These are phyloP conservation scores for Triangularia verruculosa DNA, from an alignment of 2,329 filamentous ascomycete genomes.

Conservation along the genomic window DNA sequence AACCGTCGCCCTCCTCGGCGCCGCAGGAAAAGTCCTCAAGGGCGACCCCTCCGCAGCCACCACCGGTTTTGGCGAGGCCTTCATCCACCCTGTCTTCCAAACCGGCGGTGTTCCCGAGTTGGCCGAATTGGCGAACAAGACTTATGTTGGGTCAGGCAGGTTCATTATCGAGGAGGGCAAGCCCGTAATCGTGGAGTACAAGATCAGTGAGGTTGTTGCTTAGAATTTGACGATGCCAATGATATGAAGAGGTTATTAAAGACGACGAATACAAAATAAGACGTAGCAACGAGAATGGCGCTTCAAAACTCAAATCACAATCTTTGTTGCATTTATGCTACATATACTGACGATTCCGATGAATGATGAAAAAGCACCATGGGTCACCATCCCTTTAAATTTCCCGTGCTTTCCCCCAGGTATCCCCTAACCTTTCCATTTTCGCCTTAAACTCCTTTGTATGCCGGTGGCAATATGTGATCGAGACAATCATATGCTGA, in stretches of 20 bases:
- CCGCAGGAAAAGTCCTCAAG: slow-evolving; percentile 34
- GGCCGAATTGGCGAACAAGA: slow-evolving; percentile 37
- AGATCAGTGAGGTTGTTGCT: slow-evolving; percentile 40
- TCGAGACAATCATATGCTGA: not conserved
- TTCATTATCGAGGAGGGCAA: slow-evolving; percentile 42
- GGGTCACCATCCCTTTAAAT: not conserved
- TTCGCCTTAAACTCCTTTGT: not conserved
- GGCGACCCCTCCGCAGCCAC: slow-evolving; percentile 37
- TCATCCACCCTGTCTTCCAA: not conserved
- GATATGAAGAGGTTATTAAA: no score
- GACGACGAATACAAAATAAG: not conserved
- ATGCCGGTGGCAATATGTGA: not conserved
- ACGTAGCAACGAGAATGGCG: not conserved
- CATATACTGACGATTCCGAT: not conserved
- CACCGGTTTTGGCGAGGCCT: slow-evolving; percentile 37
- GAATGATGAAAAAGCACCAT: not conserved
- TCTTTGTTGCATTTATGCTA: not conserved
- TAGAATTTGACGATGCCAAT: slow-evolving; percentile 1
- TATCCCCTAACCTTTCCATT: not conserved
- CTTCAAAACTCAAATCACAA: not conserved
- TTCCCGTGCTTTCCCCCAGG: not conserved
- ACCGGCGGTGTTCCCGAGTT: slow-evolving; percentile 34
- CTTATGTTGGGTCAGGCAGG: slow-evolving; percentile 41
- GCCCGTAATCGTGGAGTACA: slow-evolving; percentile 42
- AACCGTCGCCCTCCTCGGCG: slow-evolving; percentile 32